Evolutionary conservation across 1,284 basidiomycete genomes (phyloP), one percentile per base, ranked within the genome.

Genomic region (Macrocystidia cucumis): DNA sequence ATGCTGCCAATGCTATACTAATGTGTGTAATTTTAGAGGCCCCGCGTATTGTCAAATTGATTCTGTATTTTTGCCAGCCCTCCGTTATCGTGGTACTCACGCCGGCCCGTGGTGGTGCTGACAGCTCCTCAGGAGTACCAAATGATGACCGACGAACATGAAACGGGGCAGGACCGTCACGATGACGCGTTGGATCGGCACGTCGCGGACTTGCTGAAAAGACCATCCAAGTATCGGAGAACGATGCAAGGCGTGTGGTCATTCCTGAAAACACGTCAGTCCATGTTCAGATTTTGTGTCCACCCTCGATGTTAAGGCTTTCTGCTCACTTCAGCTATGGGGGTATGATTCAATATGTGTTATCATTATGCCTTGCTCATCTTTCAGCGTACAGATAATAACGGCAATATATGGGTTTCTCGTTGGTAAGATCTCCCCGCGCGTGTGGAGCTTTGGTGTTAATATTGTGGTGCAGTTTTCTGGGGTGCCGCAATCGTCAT

Each of bases 401-500:
- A 74, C 77, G 1, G 83, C 74, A 3, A 74, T 91, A 11, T 92
- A 91, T 56, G 88, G 88, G 0, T 86, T 91, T 51, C 54, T 76
- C 21, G 74, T 83, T 32, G 78, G 79, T 78, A 46, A 40, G 74
- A 13, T n/a, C 16, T n/a, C 25, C 32, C 13, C 20, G 6, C 5
- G 9, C 17, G 29, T n/a, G 29, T 35, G 21, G 29, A 9, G 13
- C 19, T 11, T 32, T 27, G 18, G 18, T 31, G 14, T n/a, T 31
- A 22, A 19, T 12, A 23, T 11, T 23, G 34, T 13, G 38, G 38
- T 26, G 20, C 34, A 82, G 80, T 78, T 1, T 83, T 85, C 47
- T 85, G 80, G 80, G 80, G 81, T 17, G 67, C 78, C 29, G 87
- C 81, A 3, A 82, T 91, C 44, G 83, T 91, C 0, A 50, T 91